Percentiles rank a stretch among this genome's conserved stretches.
Evolutionary conservation across 1,284 basidiomycete genomes (phyloP).

Genomic region (Sanghuangporus sanghuang): DNA sequence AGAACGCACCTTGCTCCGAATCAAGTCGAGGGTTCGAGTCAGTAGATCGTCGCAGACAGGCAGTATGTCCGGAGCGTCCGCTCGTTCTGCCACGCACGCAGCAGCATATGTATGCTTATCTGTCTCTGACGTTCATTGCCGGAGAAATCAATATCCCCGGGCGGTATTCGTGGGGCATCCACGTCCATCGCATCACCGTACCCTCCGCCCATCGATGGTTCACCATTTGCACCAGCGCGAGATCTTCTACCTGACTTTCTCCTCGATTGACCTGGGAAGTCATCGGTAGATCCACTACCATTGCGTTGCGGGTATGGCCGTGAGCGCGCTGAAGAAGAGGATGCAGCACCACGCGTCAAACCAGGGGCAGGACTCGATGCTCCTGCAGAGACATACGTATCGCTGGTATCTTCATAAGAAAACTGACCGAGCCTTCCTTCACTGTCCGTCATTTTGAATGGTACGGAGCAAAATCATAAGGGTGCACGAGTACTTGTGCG

Average conservation of each 20-base stretch:
- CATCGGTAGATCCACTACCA: background rate
- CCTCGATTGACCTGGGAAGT: background rate
- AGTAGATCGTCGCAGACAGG: slow-evolving; percentile 73
- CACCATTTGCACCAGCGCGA: background rate
- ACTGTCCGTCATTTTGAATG: slow-evolving; percentile 2
- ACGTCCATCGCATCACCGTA: slow-evolving; percentile 13
- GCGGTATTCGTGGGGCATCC: background rate
- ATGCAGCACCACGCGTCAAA: background rate
- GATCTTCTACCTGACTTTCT: background rate
- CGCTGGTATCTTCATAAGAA: slow-evolving; percentile 18
- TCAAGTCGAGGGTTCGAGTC: slow-evolving; percentile 69
- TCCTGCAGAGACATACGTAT: background rate
- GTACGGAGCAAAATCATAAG: too few relatives aligned
- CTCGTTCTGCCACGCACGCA: slow-evolving; percentile 83
- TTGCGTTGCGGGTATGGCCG: slow-evolving; percentile 4
- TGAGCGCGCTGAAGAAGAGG: background rate
- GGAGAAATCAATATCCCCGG: background rate
- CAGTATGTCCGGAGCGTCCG: slow-evolving; percentile 76
- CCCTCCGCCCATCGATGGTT: background rate
- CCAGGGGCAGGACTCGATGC: background rate
- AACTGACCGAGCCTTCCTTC: background rate
- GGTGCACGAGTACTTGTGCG: too few relatives aligned
- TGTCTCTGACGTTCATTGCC: slow-evolving; percentile 24
- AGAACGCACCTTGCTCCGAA: slow-evolving; percentile 76
- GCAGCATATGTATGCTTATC: slow-evolving; percentile 56